A percentile compares a stretch with the other conserved stretches of the same genome.
phyloP scores from a whole-genome alignment of 208 protist genomes.

The Leptomonas seymouri region DNA sequence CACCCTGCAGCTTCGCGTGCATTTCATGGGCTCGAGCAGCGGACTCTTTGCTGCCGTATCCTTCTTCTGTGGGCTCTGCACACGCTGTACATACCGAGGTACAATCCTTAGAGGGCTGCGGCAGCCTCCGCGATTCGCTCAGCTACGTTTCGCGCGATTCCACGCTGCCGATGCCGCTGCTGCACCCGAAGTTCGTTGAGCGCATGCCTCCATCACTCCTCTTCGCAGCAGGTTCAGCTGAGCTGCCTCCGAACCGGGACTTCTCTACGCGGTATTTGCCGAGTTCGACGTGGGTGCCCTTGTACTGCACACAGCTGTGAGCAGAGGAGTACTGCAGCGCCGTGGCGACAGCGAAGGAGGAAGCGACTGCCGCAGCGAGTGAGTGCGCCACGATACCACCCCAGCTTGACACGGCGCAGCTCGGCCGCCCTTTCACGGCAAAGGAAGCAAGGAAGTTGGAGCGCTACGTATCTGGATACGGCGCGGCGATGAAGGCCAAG shows the following conservation, averaged over 20 bases:
- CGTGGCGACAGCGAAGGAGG: neutral
- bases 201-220: neutral
- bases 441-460: constrained; percentile 45
- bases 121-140: neutral
- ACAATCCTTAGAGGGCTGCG: neutral
- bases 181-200: constrained; percentile 30
- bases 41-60: neutral
- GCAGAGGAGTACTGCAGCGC: constrained; percentile 1
- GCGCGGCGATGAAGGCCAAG: constrained; percentile 20
- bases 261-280: constrained; percentile 35
- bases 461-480: constrained; percentile 41
- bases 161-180: constrained; percentile 28
- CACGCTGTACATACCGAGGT: neutral
- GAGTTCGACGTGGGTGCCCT: constrained; percentile 11
- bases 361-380: neutral
- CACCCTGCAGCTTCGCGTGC: constrained; percentile 11
- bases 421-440: constrained; percentile 43
- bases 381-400: constrained; percentile 20
- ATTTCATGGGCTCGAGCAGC: constrained; percentile 16
- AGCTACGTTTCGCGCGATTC: neutral
- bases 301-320: constrained; percentile 26
- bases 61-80: too few relatives aligned
- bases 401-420: constrained; percentile 34
- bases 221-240: neutral
- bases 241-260: neutral